Conservation (phyloP, 1,284 basidiomycete genomes). For the Puccinia triticina region DNA sequence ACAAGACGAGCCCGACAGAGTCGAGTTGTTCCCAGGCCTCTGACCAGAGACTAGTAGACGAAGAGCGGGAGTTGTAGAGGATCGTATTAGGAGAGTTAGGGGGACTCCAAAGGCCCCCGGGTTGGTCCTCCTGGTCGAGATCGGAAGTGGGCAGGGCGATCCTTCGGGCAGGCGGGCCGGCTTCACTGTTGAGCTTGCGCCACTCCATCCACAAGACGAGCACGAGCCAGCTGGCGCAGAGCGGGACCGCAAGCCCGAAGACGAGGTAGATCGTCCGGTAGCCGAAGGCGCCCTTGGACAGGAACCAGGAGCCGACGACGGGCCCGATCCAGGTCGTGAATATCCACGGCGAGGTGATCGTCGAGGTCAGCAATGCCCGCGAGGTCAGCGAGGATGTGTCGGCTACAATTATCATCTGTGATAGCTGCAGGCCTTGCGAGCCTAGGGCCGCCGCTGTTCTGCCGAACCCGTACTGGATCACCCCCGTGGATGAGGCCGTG, state of each 20-base stretch:
- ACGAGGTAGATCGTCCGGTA: slow-evolving; percentile 56
- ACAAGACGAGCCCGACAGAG: slow-evolving; percentile 54
- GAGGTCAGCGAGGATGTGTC: slow-evolving; percentile 58
- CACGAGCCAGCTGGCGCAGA: slow-evolving; percentile 55
- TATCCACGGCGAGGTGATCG: slow-evolving; percentile 58
- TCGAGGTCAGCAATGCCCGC: slow-evolving; percentile 57
- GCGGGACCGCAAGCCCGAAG: slow-evolving; percentile 57
- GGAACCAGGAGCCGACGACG: slow-evolving; percentile 55
- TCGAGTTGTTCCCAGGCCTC: slow-evolving; percentile 55
- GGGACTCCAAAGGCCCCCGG: background rate
- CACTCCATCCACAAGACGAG: slow-evolving; percentile 53
- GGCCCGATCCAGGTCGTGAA: slow-evolving; percentile 58
- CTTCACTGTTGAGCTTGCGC: slow-evolving; percentile 50
- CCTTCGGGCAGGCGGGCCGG: slow-evolving; percentile 39
- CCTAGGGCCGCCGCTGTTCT: slow-evolving; percentile 56
- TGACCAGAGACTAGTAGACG: slow-evolving; percentile 10
- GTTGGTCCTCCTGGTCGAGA: background rate
- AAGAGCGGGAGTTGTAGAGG: background rate
- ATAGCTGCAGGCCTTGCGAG: slow-evolving; percentile 57
- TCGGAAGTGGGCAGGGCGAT: background rate
- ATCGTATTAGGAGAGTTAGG: background rate
- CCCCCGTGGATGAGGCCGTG: slow-evolving; percentile 54
- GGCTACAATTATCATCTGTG: slow-evolving; percentile 58
- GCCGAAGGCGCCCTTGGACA: slow-evolving; percentile 55
- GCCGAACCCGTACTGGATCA: slow-evolving; percentile 54